phyloP scores from a whole-genome alignment of 108 stramenopile species.

The Pseudonitzschia pungens region DNA sequence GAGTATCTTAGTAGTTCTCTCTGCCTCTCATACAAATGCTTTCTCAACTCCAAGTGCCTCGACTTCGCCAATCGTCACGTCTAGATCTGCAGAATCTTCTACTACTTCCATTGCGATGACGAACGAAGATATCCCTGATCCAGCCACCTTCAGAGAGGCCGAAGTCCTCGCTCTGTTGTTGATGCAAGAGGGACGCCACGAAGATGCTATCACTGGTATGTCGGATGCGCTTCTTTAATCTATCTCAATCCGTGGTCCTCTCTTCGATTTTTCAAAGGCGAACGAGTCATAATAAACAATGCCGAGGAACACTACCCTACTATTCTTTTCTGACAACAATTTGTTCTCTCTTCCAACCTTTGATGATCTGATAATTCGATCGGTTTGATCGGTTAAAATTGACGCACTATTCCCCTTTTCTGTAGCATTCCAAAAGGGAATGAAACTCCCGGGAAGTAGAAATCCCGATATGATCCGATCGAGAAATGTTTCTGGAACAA shows the following conservation, averaged over 20 bases:
- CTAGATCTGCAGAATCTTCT: constrained; percentile 5
- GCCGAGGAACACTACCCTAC: neutral
- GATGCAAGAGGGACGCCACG: constrained; percentile 79
- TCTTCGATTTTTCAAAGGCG: no score
- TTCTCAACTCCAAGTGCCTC: constrained; percentile 9
- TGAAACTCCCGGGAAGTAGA: constrained; percentile 72
- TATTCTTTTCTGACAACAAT: neutral
- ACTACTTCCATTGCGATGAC: constrained; percentile 20
- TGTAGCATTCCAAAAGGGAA: constrained; percentile 69
- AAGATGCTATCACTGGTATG: constrained; percentile 73
- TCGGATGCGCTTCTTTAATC: neutral
- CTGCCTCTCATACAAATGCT: neutral
- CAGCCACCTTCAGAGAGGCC: constrained; percentile 75
- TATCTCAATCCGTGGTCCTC: no score
- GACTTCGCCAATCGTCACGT: neutral
- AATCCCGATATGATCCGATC: constrained; percentile 63
- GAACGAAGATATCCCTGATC: constrained; percentile 30
- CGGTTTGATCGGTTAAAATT: neutral
- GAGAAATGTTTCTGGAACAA: constrained; percentile 51
- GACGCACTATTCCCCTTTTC: neutral
- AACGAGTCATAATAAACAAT: neutral
- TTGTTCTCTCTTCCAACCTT: constrained; percentile 5
- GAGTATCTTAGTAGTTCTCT: neutral
- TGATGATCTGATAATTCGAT: neutral
- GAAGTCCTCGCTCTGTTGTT: constrained; percentile 71